Conservation (phyloP, 1,284 basidiomycete species). For the Moesziomyces sp. region DNA sequence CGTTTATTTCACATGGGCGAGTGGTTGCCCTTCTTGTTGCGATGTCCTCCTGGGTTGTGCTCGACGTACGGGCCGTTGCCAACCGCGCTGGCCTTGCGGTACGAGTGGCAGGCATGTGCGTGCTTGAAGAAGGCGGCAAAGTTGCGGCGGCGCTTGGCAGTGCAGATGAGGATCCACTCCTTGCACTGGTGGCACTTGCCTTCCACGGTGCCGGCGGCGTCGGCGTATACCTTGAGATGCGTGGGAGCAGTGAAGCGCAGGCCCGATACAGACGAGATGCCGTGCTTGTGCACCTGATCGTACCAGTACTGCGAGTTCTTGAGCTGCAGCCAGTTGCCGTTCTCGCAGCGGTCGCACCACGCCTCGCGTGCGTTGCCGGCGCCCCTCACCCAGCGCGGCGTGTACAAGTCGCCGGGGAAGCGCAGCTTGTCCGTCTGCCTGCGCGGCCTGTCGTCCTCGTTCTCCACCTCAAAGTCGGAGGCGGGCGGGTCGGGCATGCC, state of each 20-base stretch:
- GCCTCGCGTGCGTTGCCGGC: constrained; percentile 53
- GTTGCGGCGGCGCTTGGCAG: constrained; percentile 48
- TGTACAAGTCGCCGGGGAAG: constrained; percentile 55
- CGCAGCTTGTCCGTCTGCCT: constrained; percentile 57
- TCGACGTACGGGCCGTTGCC: constrained; percentile 52
- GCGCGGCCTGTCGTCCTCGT: constrained; percentile 47
- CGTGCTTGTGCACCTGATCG: constrained; percentile 57
- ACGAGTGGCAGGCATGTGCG: constrained; percentile 48
- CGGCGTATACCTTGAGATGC: constrained; percentile 49
- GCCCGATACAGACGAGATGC: constrained; percentile 53
- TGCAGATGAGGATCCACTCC: constrained; percentile 57
- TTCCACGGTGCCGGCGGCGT: constrained; percentile 49
- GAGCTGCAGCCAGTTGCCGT: constrained; percentile 56
- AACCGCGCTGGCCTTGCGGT: constrained; percentile 45
- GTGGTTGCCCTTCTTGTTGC: constrained; percentile 35
- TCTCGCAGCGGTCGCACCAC: constrained; percentile 56
- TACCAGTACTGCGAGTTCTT: constrained; percentile 62
- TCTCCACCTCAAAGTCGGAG: constrained; percentile 45
- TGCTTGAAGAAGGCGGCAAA: constrained; percentile 59
- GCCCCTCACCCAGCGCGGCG: constrained; percentile 55
- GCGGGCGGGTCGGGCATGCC: constrained; percentile 44
- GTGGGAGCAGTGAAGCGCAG: constrained; percentile 52
- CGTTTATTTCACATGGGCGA: constrained; percentile 5
- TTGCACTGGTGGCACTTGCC: constrained; percentile 57
- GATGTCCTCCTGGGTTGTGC: constrained; percentile 48